phyloP scores from a whole-genome alignment of 768 basidiomycete genomes.

The Boletus patriciae region DNA sequence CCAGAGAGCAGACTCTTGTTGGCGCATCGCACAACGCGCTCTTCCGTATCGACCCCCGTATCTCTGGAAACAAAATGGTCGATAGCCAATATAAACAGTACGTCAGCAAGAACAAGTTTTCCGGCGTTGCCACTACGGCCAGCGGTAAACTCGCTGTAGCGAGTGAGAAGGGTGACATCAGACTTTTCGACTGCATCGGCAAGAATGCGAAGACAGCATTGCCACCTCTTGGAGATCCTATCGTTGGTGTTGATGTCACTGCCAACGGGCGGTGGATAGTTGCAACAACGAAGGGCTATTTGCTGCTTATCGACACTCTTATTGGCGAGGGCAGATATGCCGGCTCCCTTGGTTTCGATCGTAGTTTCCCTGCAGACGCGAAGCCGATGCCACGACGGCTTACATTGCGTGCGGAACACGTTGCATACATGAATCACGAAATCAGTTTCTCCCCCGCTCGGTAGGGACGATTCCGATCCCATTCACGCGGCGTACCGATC shows the following conservation, averaged over 20 bases:
- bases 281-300: slow-evolving; percentile 91
- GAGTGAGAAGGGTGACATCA: slow-evolving; percentile 94
- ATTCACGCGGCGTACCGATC: background rate
- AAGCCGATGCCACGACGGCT: slow-evolving; percentile 90
- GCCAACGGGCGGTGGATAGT: slow-evolving; percentile 93
- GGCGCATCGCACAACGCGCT: slow-evolving; percentile 93
- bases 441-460: slow-evolving; percentile 93
- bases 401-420: slow-evolving; percentile 87
- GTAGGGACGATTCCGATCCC: slow-evolving; percentile 40
- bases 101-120: slow-evolving; percentile 92
- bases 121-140: slow-evolving; percentile 85
- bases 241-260: slow-evolving; percentile 91
- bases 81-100: slow-evolving; percentile 97
- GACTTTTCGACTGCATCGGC: slow-evolving; percentile 92
- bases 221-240: slow-evolving; percentile 93
- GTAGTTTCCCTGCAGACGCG: slow-evolving; percentile 90
- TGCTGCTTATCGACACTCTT: slow-evolving; percentile 91
- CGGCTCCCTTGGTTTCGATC: slow-evolving; percentile 85
- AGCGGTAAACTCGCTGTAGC: slow-evolving; percentile 87
- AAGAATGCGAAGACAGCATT: slow-evolving; percentile 99
- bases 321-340: slow-evolving; percentile 89
- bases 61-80: slow-evolving; percentile 90
- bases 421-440: slow-evolving; percentile 88
- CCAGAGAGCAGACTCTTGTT: slow-evolving; percentile 88
- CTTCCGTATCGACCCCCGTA: slow-evolving; percentile 96